Base-by-base conservation (phyloP, 352 stramenopile genomes). In the Globisporangium canariense region DNA sequence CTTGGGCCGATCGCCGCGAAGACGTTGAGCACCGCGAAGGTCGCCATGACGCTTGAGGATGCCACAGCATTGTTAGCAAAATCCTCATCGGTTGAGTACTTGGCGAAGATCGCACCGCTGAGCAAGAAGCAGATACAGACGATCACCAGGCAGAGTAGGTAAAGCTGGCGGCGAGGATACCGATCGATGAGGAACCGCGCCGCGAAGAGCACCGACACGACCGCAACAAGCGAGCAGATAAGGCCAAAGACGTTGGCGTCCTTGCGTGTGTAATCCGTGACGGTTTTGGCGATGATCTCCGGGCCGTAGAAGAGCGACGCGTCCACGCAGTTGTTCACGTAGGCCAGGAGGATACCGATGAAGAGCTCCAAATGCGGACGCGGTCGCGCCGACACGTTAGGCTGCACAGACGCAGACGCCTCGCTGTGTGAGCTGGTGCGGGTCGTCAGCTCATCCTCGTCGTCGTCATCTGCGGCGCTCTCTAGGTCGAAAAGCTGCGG, bases 281-380 rank as follows among this genome's bases (percentile, higher is more conserved):
- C 78, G 9, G 83, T 82, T 61, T 87, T 89, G 56, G 85, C 79
- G 53, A 95, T 84, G 66, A 95, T 94, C 70, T 87, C 73, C 0
- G 87, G 87, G 1, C 87, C 87, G 67, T 95, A 95, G 62, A 95
- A 95, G n/a, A 95, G 81, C 65, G 84, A 92, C 13, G 83, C 81
- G 64, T 94, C 85, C 25, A 96, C 83, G 58, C 83, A 96, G 68
- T 96, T 96, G 71, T 96, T 94, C 38, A 91, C 86, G 66, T 92
- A 94, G 2, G 87, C 87, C 13, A 94, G 71, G 54, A 94, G 49
- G 16, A 96, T 81, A 20, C 87, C 87, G 22, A 93, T 86, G 46
- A 76, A 52, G 11, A 96, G 82, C 58, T 93, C 83, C n/a, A 89
- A 66, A 13, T 75, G 74, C 34, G 80, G 78, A 13, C 67, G 76